phyloP scores from a whole-genome alignment of 257 asterid species.

The Solanum ossicruentum region DNA sequence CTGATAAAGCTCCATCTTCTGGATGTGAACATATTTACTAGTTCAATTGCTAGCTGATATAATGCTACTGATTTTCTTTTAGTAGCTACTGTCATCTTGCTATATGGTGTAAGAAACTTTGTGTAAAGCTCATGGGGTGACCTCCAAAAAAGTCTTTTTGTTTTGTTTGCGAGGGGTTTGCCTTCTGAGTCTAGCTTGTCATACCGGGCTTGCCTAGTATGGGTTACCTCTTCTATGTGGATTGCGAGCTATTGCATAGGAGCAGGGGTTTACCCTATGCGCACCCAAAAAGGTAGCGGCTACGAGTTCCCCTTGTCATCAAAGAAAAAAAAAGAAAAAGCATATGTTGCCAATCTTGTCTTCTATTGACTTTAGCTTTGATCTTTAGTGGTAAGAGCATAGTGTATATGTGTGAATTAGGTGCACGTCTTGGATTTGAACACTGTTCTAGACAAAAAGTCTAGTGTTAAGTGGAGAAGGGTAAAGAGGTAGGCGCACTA shows the following conservation, averaged over 20 bases:
- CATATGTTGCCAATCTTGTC: not conserved
- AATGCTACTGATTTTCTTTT: not conserved
- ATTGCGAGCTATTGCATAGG: too few species aligned
- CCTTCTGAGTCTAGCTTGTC: too few species aligned
- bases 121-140: not conserved
- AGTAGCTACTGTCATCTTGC: not conserved
- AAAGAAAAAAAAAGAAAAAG: too few species aligned
- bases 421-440: not conserved
- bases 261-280: too few species aligned
- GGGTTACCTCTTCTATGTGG: too few species aligned
- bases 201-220: too few species aligned
- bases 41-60: not conserved
- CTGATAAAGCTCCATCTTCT: not conserved
- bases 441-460: not conserved
- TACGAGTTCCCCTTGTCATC: too few species aligned
- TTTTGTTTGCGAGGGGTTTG: not conserved
- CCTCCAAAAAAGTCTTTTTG: not conserved
- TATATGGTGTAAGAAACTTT: not conserved
- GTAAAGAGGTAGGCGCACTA: not conserved
- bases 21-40: not conserved
- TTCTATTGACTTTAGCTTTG: not conserved
- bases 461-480: not conserved
- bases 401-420: not conserved
- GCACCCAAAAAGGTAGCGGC: too few species aligned
- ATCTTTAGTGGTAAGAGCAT: not conserved